Base-by-base conservation (phyloP, 1,284 basidiomycete species). In the Cutaneotrichosporon mucoides region DNA sequence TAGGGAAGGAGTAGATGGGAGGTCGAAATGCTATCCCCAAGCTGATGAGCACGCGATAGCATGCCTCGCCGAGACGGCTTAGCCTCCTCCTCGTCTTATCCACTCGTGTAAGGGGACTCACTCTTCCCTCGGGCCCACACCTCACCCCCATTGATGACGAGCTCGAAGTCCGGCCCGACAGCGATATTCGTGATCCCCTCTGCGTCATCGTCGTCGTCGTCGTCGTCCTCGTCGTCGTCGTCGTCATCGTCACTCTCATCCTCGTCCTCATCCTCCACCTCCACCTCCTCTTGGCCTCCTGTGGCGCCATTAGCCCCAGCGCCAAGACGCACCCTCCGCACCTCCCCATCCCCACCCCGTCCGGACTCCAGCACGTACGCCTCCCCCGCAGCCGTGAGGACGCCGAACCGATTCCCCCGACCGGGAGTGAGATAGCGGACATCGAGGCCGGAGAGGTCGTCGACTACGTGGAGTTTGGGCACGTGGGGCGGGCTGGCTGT, bases 101-200 rank as follows among this genome's bases (percentile, higher is more conserved):
- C 24, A 24, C 24, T 8, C 10, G 11, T 9, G 9, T 8, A 13
- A 4, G 10, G 36, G 5, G 4, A 35, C 52, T 36, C 13, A 53
- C 52, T 53, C n/a, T 36, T 36, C 8, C 52, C 52, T 12, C 42
- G 41, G 33, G 34, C 52, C 52, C 52, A 53, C 4, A 53, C 24
- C 34, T 5, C n/a, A 9, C 52, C 52, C 5, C 12, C 12, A 4
- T 24, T 33, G 41, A 53, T 12, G 34, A 37, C 52, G n/a, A 53
- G 33, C 33, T 44, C 41, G 16, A 44, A 53, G 33, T 44, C 52
- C 6, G 41, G 41, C 8, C 52, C 52, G 34, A 44, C 33, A 5
- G 42, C 52, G 33, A 43, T 15, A 33, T 53, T 33, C 0, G 41
- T 6, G 11, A 53, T 40, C 7, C 24, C 42, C 4, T 35, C 41